These are phyloP conservation scores for Microthlaspi erraticum DNA, from an alignment of 345 rosid genomes.

Conservation along the genomic window DNA sequence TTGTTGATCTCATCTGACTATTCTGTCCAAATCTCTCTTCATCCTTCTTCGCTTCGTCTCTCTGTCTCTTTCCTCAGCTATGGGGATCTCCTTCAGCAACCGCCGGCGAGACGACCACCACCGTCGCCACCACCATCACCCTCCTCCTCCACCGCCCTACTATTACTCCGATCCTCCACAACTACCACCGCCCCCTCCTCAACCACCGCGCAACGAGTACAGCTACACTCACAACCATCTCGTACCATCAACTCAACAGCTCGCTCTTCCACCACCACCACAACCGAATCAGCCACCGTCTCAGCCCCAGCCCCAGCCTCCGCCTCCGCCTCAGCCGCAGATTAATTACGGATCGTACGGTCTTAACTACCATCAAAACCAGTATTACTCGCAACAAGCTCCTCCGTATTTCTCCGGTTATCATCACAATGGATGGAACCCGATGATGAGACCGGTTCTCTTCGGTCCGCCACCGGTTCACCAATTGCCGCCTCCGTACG, in stretches of 20 bases:
- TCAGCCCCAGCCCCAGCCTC: slow-evolving; percentile 37
- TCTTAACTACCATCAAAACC: slow-evolving; percentile 53
- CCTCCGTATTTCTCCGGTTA: slow-evolving; percentile 59
- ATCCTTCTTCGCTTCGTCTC: slow-evolving; percentile 1
- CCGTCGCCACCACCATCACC: slow-evolving; percentile 43
- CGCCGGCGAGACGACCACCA: slow-evolving; percentile 65
- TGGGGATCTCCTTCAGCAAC: slow-evolving; percentile 83
- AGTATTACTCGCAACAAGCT: slow-evolving; percentile 40
- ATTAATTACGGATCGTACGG: slow-evolving; percentile 50
- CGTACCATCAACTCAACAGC: slow-evolving; percentile 37
- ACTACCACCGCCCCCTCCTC: slow-evolving; percentile 42
- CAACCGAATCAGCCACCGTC: slow-evolving; percentile 1
- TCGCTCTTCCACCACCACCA: slow-evolving; percentile 44
- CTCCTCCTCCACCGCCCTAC: slow-evolving; percentile 44
- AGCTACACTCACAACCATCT: slow-evolving; percentile 41
- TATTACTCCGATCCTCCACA: slow-evolving; percentile 42
- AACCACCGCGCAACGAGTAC: slow-evolving; percentile 45
- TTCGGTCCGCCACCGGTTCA: slow-evolving; percentile 39
- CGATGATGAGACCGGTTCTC: slow-evolving; percentile 49
- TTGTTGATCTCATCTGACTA: slow-evolving; percentile 14
- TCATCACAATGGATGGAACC: slow-evolving; percentile 58
- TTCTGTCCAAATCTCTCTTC: slow-evolving; percentile 23
- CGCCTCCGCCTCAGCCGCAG: slow-evolving; percentile 49
- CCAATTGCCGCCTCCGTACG: slow-evolving; percentile 60
- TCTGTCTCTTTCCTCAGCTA: slow-evolving; percentile 33